Conservation (phyloP, 1,284 basidiomycete genomes). For the Ganoderma multipileum region DNA sequence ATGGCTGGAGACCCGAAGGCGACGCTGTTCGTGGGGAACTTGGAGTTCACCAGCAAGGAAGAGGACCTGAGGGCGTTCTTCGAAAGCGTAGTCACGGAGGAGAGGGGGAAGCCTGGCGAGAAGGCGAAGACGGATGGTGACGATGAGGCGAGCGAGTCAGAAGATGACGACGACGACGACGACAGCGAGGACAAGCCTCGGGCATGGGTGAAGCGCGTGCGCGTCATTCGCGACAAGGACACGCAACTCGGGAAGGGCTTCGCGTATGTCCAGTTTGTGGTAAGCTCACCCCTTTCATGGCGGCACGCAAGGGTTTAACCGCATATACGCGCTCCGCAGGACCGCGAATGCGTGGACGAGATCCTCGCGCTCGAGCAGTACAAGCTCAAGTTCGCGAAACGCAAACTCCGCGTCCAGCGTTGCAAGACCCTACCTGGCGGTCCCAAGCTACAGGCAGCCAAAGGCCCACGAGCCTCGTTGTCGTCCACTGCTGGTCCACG, state of each 20-base stretch:
- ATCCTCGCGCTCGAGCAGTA: conserved; percentile 76
- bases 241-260: conserved; percentile 99
- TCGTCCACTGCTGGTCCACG: conserved; percentile 29
- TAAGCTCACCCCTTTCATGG: conserved; percentile 54
- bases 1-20: conserved; percentile 72
- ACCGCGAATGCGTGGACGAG: conserved; percentile 90
- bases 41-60: conserved; percentile 93
- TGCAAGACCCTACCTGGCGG: conserved; percentile 70
- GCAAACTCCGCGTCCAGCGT: conserved; percentile 85
- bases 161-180: conserved; percentile 33
- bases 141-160: conserved; percentile 14
- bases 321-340: conserved; percentile 52
- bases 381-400: conserved; percentile 89
- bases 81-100: conserved; percentile 78
- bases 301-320: not conserved
- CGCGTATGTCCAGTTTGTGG: conserved; percentile 90
- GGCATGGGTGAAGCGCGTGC: conserved; percentile 85
- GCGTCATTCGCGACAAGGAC: conserved; percentile 90
- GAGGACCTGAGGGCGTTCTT: conserved; percentile 91
- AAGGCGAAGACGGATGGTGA: conserved; percentile 35
- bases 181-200: conserved; percentile 40
- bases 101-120: conserved; percentile 63
- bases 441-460: conserved; percentile 31
- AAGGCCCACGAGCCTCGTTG: conserved; percentile 23
- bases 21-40: conserved; percentile 90